phyloP scores from a whole-genome alignment of 768 basidiomycete genomes.

The Kwoniella mangroviensis region DNA sequence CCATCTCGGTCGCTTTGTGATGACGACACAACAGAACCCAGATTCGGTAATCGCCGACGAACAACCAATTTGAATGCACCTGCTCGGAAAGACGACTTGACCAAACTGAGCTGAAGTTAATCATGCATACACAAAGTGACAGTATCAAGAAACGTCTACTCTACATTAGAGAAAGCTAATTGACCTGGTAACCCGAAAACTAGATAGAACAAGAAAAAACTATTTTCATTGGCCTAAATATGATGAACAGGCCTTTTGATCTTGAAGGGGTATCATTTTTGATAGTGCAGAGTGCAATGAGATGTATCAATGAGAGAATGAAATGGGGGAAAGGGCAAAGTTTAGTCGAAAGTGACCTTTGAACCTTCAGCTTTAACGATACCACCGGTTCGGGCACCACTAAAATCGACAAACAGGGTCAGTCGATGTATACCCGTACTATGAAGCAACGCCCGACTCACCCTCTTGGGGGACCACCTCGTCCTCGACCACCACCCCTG shows the following conservation, averaged over 20 bases:
- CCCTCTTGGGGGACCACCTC: constrained; percentile 29
- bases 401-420: constrained; percentile 17
- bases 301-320: not conserved
- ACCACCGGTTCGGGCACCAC: constrained; percentile 66
- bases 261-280: constrained; percentile 13
- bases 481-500: constrained; percentile 56
- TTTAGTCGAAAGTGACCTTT: constrained; percentile 57
- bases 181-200: constrained; percentile 17
- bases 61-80: too few relatives aligned
- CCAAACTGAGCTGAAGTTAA: not conserved
- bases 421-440: constrained; percentile 12
- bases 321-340: not conserved
- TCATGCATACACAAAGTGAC: constrained; percentile 24
- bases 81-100: too few relatives aligned
- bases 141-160: constrained; percentile 4
- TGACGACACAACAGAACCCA: too few relatives aligned
- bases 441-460: constrained; percentile 17
- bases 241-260: not conserved
- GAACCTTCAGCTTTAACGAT: constrained; percentile 68
- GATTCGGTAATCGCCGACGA: constrained; percentile 4
- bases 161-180: not conserved
- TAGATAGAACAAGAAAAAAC: constrained; percentile 12
- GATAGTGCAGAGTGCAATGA: not conserved
- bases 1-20: not conserved
- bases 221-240: constrained; percentile 4